A percentile compares a stretch with the other conserved stretches of the same genome.
These are phyloP conservation scores for Zasmidium angulare DNA, from an alignment of 2,329 filamentous ascomycete species.

Conservation along the genomic window DNA sequence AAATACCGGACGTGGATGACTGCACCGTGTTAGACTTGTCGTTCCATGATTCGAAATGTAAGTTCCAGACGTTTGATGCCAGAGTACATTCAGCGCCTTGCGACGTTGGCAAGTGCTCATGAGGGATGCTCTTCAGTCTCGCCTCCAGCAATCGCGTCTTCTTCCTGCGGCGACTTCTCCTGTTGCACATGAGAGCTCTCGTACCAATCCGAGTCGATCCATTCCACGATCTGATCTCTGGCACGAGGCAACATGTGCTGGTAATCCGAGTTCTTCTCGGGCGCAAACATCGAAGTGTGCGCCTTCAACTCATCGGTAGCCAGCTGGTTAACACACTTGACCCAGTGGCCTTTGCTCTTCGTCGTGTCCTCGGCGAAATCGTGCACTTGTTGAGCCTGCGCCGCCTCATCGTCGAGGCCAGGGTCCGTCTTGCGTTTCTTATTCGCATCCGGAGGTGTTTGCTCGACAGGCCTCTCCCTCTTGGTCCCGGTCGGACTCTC, in stretches of 20 bases:
- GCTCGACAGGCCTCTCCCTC: conserved; percentile 15
- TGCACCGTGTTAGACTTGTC: too few relatives aligned
- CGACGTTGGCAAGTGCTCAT: background rate
- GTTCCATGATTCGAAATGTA: too few relatives aligned
- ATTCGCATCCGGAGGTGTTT: background rate
- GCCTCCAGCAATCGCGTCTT: conserved; percentile 1
- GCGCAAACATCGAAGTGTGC: conserved; percentile 78
- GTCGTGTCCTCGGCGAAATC: conserved; percentile 31
- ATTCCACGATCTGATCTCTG: conserved; percentile 63
- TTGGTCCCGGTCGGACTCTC: conserved; percentile 28
- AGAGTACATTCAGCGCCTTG: background rate
- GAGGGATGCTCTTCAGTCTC: background rate
- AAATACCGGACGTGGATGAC: too few relatives aligned
- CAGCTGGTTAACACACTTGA: conserved; percentile 73
- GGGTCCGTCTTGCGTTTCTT: conserved; percentile 19
- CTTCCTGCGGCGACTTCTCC: background rate
- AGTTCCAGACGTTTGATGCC: too few relatives aligned
- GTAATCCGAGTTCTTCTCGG: conserved; percentile 71
- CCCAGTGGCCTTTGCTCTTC: conserved; percentile 57
- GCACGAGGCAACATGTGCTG: conserved; percentile 65
- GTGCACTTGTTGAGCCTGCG: conserved; percentile 35
- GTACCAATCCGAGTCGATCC: conserved; percentile 47
- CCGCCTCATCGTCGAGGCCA: conserved; percentile 31
- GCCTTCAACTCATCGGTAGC: conserved; percentile 76
- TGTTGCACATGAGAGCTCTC: conserved; percentile 18